phyloP scores from a whole-genome alignment of 352 stramenopile genomes.

The Phytophthora pisi region DNA sequence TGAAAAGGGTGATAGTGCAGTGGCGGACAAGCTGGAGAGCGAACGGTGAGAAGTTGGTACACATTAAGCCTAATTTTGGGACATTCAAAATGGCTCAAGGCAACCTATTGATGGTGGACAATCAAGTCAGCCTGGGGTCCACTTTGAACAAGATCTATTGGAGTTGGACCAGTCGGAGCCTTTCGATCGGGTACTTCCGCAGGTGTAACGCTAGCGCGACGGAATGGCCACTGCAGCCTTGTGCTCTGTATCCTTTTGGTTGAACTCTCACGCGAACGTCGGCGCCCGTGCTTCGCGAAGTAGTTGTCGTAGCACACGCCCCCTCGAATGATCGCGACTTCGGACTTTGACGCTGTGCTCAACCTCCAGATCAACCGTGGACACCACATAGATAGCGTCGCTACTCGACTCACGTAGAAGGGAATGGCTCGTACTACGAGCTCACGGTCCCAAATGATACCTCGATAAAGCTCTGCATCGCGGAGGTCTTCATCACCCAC shows the following conservation, averaged over 20 bases:
- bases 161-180: background rate
- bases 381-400: slow-evolving; percentile 18
- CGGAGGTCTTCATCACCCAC: background rate
- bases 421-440: slow-evolving; percentile 7
- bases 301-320: slow-evolving; percentile 19
- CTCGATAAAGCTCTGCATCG: slow-evolving; percentile 5
- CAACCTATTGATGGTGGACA: no score
- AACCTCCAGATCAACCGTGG: slow-evolving; percentile 26
- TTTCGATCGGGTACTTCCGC: background rate
- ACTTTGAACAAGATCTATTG: background rate
- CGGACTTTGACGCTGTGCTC: slow-evolving; percentile 1
- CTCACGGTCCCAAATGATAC: background rate
- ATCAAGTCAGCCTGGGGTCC: no score
- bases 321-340: slow-evolving; percentile 21
- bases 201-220: background rate
- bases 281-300: slow-evolving; percentile 3
- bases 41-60: no score
- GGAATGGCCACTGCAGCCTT: background rate
- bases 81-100: no score
- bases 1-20: no score
- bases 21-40: no score
- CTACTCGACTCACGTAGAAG: slow-evolving; percentile 13
- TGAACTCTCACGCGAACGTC: background rate
- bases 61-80: background rate
- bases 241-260: background rate